phyloP scores from a whole-genome alignment of 1,139 yeast species.

The Meyerozyma carpophila region DNA sequence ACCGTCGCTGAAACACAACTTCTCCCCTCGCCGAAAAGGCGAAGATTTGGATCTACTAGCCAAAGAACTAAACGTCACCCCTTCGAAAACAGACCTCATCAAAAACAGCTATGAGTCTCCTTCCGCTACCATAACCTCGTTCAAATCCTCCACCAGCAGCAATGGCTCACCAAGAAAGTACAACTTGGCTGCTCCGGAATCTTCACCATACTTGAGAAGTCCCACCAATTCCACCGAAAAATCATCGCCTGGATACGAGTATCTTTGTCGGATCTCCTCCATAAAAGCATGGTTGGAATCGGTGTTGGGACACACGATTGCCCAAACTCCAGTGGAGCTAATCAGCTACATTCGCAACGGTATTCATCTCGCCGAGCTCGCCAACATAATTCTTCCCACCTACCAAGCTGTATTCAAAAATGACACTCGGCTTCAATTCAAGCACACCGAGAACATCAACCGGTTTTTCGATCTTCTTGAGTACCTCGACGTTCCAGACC shows the following conservation, averaged over 20 bases:
- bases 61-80: constrained; percentile 28
- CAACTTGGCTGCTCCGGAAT: constrained; percentile 3
- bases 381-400: constrained; percentile 67
- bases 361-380: constrained; percentile 73
- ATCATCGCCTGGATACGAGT: constrained; percentile 57
- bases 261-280: constrained; percentile 82
- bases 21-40: constrained; percentile 15
- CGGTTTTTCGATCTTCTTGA: constrained; percentile 72
- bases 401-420: constrained; percentile 41
- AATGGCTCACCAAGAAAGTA: constrained; percentile 15
- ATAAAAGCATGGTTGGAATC: constrained; percentile 54
- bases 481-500: constrained; percentile 71
- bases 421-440: constrained; percentile 64
- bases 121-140: constrained; percentile 41
- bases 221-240: constrained; percentile 23
- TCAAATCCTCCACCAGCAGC: constrained; percentile 21
- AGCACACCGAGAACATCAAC: constrained; percentile 91
- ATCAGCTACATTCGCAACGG: constrained; percentile 70
- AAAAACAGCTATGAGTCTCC: constrained; percentile 39
- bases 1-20: constrained; percentile 26
- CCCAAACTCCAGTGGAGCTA: constrained; percentile 48
- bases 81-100: constrained; percentile 25
- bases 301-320: constrained; percentile 51
- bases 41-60: constrained; percentile 38
- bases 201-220: constrained; percentile 19